Percentiles rank a stretch among this genome's conserved stretches.
Conservation (phyloP, 2,329 filamentous ascomycete genomes). For the Penicillium sp. region DNA sequence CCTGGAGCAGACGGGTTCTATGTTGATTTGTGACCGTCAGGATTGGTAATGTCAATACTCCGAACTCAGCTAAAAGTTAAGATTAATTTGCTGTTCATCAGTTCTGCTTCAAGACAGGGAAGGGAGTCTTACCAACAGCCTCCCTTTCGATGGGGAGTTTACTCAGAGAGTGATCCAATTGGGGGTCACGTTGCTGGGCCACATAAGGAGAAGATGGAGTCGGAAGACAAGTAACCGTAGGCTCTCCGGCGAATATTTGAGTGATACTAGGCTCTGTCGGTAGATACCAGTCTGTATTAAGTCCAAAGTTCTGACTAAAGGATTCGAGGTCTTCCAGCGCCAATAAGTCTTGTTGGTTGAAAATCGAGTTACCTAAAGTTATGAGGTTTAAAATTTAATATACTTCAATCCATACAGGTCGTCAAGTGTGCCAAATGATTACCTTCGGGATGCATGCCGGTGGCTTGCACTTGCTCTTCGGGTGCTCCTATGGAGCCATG, state of each 20-base stretch:
- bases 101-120: neutral
- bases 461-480: neutral
- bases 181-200: neutral
- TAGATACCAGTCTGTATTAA: slow-evolving; percentile 13
- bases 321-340: slow-evolving; percentile 14
- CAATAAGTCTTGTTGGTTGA: slow-evolving; percentile 11
- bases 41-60: slow-evolving; percentile 14
- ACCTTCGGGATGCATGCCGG: neutral
- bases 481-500: neutral
- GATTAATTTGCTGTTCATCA: neutral
- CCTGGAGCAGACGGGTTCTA: slow-evolving; percentile 8
- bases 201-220: neutral
- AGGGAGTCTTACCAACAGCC: slow-evolving; percentile 4
- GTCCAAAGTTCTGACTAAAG: slow-evolving; percentile 17
- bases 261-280: slow-evolving; percentile 14
- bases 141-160: slow-evolving; percentile 10
- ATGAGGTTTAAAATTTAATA: neutral
- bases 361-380: neutral
- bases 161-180: neutral
- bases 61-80: slow-evolving; percentile 7
- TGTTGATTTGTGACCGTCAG: slow-evolving; percentile 5
- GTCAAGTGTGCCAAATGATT: neutral
- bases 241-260: slow-evolving; percentile 9
- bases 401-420: too few species aligned
- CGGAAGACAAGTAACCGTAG: neutral